phyloP scores from a whole-genome alignment of 2,329 filamentous ascomycete species.

The Aspergillus aculeatinus region DNA sequence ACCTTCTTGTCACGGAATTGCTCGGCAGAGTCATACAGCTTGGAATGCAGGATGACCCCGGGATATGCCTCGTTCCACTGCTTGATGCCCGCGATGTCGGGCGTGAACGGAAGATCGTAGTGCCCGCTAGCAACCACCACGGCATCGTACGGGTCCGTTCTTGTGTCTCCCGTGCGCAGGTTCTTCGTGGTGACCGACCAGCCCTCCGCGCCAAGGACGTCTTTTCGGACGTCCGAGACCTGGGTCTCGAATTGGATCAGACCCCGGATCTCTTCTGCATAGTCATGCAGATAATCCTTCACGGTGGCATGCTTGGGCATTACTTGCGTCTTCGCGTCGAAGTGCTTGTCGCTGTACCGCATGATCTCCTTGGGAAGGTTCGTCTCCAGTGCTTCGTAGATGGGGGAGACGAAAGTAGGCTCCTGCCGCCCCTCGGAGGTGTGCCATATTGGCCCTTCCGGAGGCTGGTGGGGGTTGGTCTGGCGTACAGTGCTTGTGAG shows the following conservation, averaged over 20 bases:
- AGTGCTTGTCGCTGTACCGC: conserved; percentile 70
- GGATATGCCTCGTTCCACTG: conserved; percentile 62
- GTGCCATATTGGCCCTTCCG: conserved; percentile 62
- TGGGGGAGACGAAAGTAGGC: conserved; percentile 72
- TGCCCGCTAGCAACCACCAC: conserved; percentile 75
- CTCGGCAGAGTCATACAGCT: conserved; percentile 69
- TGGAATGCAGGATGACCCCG: conserved; percentile 68
- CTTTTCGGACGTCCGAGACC: conserved; percentile 59
- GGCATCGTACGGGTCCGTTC: conserved; percentile 64
- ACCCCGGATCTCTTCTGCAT: conserved; percentile 65
- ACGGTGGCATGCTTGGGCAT: conserved; percentile 74
- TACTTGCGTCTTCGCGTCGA: conserved; percentile 63
- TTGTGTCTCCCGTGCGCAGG: conserved; percentile 45
- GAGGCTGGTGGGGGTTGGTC: conserved; percentile 59
- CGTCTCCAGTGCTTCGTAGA: conserved; percentile 80
- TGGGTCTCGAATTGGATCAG: conserved; percentile 70
- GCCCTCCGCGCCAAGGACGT: conserved; percentile 33
- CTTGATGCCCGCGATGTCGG: conserved; percentile 59
- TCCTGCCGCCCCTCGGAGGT: conserved; percentile 32
- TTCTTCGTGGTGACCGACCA: conserved; percentile 64
- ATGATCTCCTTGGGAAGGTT: conserved; percentile 84
- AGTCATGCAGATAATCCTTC: conserved; percentile 69
- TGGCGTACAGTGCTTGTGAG: conserved; percentile 60
- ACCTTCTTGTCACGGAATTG: conserved; percentile 69
- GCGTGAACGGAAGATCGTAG: conserved; percentile 68